Percentiles rank a stretch among this genome's conserved stretches.
Conservation (phyloP, 2,329 filamentous ascomycete genomes). For the Aciculosporium take region DNA sequence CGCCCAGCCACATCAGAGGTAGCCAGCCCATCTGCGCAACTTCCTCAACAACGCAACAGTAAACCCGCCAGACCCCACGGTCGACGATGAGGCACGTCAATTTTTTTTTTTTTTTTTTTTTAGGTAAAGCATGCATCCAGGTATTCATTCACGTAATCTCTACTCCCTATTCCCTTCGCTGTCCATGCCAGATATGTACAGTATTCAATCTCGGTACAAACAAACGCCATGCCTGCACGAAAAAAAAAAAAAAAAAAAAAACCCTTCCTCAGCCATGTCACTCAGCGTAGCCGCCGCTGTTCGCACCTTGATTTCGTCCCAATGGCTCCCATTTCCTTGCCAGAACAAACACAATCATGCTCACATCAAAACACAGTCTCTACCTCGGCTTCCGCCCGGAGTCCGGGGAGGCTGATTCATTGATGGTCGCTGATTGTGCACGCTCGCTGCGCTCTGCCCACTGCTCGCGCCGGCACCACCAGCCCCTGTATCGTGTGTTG, state of each 20-base stretch:
- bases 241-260: background rate
- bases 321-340: background rate
- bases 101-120: background rate
- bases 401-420: conserved; percentile 7
- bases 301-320: background rate
- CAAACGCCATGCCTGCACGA: conserved; percentile 4
- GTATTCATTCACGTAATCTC: no score
- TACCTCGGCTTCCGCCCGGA: conserved; percentile 11
- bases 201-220: no score
- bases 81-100: no score
- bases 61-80: no score
- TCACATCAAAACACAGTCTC: conserved; percentile 36
- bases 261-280: no score
- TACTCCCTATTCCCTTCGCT: no score
- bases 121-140: no score
- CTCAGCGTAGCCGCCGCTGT: no score
- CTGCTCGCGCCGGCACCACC: background rate
- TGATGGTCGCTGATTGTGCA: background rate
- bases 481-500: conserved; percentile 4
- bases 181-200: no score
- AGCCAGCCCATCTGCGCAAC: no score
- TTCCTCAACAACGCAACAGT: no score
- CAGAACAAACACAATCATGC: background rate
- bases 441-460: background rate
- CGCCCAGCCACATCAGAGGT: no score